phyloP scores from a whole-genome alignment of 441 rosid genomes.

The Populus hybrid region DNA sequence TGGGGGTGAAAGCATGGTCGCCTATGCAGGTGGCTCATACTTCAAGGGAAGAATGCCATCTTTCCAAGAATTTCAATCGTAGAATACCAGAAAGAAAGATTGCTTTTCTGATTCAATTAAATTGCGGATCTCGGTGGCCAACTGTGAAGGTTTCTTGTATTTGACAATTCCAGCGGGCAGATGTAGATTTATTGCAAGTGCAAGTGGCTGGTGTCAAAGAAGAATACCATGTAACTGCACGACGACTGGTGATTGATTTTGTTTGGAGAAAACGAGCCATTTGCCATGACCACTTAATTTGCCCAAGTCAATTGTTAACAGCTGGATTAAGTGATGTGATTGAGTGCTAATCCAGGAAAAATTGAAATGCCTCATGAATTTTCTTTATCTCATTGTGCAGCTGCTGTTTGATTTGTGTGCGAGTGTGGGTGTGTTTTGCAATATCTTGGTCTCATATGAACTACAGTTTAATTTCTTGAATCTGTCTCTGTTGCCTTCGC shows the following conservation, averaged over 20 bases:
- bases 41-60: not conserved
- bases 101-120: not conserved
- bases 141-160: not conserved
- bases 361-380: too few relatives aligned
- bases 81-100: not conserved
- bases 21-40: not conserved
- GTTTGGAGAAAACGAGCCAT: not conserved
- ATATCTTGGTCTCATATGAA: not conserved
- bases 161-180: not conserved
- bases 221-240: not conserved
- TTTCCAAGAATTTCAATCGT: not conserved
- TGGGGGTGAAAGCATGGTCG: not conserved
- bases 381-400: not conserved
- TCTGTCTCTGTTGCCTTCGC: not conserved
- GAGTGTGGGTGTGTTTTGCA: not conserved
- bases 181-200: not conserved
- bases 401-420: not conserved
- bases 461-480: not conserved
- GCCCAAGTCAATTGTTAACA: not conserved
- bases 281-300: not conserved
- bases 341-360: not conserved
- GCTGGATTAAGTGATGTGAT: conserved; percentile 1
- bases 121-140: not conserved
- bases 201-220: not conserved
- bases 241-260: not conserved